Evolutionary conservation across 805 yeast species (phyloP), one percentile per base, ranked within the genome.

Genomic region (Saccharomycopsis synnaedendra): DNA sequence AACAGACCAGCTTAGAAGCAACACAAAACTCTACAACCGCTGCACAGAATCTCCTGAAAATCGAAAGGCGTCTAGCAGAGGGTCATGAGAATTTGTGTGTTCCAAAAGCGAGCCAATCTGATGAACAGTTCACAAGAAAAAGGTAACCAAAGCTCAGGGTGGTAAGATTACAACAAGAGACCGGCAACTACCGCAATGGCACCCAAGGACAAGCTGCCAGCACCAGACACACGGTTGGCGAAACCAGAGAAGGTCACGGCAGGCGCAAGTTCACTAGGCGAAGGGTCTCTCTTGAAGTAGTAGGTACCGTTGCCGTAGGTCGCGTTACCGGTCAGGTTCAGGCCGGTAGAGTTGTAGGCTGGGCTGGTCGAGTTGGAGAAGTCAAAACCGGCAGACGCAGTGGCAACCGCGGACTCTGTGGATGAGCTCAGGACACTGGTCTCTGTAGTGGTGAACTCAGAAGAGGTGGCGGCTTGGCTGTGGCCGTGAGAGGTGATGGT

Each of bases 141-240:
- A 34, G 36, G 36, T 34, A 34, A 34, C 10, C 8, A n/a, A 34
- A 34, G 36, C 10, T 34, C 36, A 34, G n/a, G n/a, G 3, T 34
- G 36, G 36, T 34, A 34, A 34, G 36, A 34, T 9, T 34, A 34
- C 41, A 50, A 46, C 38, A 50, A 47, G n/a, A 50, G 34, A 27
- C 53, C 53, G 41, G 51, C 53, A 50, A 44, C 51, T 27, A 50
- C 30, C 11, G 51, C 51, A 43, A 44, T n/a, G 37, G 50, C 51
- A 43, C 51, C 53, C 38, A 44, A 50, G 5, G 44, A 43, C 29
- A n/a, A 30, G 32, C 47, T 46, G 30, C 46, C 36, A 19, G 41
- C 47, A 32, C 44, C 30, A 5, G 42, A 41, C 4, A 50, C 34
- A 32, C 32, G 47, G 48, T 50, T 50, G 44, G 43, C 53, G 30